These are phyloP conservation scores for Umbelopsis sp. DNA, from an alignment of 371 early-diverging fungal genomes.

Conservation along the genomic window DNA sequence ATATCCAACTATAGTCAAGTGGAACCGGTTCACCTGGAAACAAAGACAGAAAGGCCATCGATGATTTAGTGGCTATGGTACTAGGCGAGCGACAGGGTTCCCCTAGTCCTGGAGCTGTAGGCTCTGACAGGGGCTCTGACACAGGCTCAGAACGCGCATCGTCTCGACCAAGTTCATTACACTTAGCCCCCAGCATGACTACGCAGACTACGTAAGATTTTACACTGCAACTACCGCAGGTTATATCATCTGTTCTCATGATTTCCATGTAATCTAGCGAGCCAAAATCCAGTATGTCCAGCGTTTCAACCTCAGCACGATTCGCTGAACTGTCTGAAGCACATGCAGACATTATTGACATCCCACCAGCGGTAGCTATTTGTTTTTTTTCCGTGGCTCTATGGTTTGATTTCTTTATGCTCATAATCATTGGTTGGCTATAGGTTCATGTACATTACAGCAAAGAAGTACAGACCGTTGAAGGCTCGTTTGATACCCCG, in stretches of 20 bases:
- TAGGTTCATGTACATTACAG: constrained; percentile 88
- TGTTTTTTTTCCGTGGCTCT: neutral
- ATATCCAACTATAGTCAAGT: neutral
- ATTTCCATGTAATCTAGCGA: neutral
- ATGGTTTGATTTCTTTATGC: neutral
- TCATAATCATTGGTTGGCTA: neutral
- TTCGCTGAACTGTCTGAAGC: constrained; percentile 64
- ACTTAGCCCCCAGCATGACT: constrained; percentile 12
- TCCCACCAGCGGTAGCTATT: constrained; percentile 69
- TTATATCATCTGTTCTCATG: too few relatives aligned
- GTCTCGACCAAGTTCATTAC: constrained; percentile 40
- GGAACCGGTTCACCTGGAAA: constrained; percentile 24
- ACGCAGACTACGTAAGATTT: neutral
- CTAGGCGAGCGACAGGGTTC: constrained; percentile 77
- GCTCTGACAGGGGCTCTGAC: constrained; percentile 55
- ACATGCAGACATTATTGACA: constrained; percentile 77
- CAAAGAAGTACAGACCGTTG: constrained; percentile 89
- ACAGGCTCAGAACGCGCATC: constrained; percentile 56
- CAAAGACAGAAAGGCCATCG: constrained; percentile 65
- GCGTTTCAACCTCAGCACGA: constrained; percentile 31
- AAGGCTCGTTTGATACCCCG: constrained; percentile 62
- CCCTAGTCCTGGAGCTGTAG: constrained; percentile 45
- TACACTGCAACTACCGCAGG: neutral
- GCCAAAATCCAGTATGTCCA: neutral
- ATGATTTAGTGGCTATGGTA: constrained; percentile 81